Conservation (phyloP, 129 eudicot species). For the sunflower (Helianthus annuus) region HanXRQr2.0-SUNRISE NC_035449.2:85342869-85343368, state of each 20-base stretch:
- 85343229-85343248: constrained; percentile 97
- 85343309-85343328: constrained; percentile 72
- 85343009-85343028: constrained; percentile 66
- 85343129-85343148: constrained; percentile 58
- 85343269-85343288: constrained; percentile 79
- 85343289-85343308: constrained; percentile 71
- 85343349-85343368: constrained; percentile 64
- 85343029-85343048: constrained; percentile 73
- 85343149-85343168: background rate
- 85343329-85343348: constrained; percentile 56
- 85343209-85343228: constrained; percentile 99
- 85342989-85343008: constrained; percentile 55
- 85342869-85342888: constrained; percentile 91
- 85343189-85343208: constrained; percentile 14
- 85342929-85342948: constrained; percentile 64
- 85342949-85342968: constrained; percentile 52
- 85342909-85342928: constrained; percentile 60
- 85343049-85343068: constrained; percentile 96
- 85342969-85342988: constrained; percentile 52
- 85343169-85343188: background rate
- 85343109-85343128: constrained; percentile 76
- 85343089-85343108: constrained; percentile 96
- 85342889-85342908: constrained; percentile 90
- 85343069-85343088: constrained; percentile 99
- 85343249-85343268: constrained; percentile 95